A percentile compares a stretch with the other conserved stretches of the same genome.
phyloP scores from a whole-genome alignment of 805 yeast genomes.

The Candida maesae region DNA sequence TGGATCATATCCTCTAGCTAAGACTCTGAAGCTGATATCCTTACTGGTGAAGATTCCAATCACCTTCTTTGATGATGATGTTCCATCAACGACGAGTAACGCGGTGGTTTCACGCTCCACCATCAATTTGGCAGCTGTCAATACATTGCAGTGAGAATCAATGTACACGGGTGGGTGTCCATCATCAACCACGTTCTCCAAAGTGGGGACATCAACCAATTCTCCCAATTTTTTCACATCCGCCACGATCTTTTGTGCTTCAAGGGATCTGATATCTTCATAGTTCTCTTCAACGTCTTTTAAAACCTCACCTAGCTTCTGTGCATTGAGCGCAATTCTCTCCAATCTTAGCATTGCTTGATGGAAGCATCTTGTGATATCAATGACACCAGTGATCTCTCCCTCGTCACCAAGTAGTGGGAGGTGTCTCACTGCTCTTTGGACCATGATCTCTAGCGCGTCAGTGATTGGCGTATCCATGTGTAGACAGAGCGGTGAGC shows the following conservation, averaged over 20 bases:
- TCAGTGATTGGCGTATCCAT: slow-evolving; percentile 37
- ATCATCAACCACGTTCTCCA: slow-evolving; percentile 23
- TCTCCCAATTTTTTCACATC: slow-evolving; percentile 37
- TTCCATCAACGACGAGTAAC: slow-evolving; percentile 35
- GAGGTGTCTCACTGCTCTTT: slow-evolving; percentile 39
- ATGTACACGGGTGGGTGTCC: slow-evolving; percentile 31
- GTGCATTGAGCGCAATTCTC: slow-evolving; percentile 36
- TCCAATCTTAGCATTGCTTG: slow-evolving; percentile 43
- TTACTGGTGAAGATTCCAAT: slow-evolving; percentile 46
- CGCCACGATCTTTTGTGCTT: slow-evolving; percentile 25
- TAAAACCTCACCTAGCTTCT: slow-evolving; percentile 28
- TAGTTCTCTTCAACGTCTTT: slow-evolving; percentile 30
- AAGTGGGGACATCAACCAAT: slow-evolving; percentile 39
- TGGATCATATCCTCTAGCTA: slow-evolving; percentile 36
- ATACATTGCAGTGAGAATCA: slow-evolving; percentile 35
- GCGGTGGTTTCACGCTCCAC: slow-evolving; percentile 38
- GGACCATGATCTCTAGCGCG: slow-evolving; percentile 41
- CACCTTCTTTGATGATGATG: slow-evolving; percentile 30
- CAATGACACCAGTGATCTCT: slow-evolving; percentile 39
- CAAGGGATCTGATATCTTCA: slow-evolving; percentile 22
- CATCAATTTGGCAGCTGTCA: slow-evolving; percentile 38
- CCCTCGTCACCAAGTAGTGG: slow-evolving; percentile 37
- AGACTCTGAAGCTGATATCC: slow-evolving; percentile 40
- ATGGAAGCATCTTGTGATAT: slow-evolving; percentile 44
- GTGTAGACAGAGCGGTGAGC: slow-evolving; percentile 33